A percentile compares a stretch with the other conserved stretches of the same genome.
Evolutionary conservation across 139 green algal genomes (phyloP).

Genomic region (Chlamydomonas sphaeroides): DNA sequence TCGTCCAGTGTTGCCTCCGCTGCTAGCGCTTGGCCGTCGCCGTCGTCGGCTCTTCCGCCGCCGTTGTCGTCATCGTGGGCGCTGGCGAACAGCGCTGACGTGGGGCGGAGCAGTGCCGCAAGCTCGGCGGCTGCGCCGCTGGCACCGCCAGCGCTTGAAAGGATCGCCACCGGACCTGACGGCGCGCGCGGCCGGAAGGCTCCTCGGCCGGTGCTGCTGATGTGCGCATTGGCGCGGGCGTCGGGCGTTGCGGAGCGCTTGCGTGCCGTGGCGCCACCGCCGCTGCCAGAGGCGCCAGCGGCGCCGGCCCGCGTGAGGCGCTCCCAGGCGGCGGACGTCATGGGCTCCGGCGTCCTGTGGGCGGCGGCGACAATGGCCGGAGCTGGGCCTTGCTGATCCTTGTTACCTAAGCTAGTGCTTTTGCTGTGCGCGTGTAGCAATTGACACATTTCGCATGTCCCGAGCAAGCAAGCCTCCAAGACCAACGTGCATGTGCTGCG

Average conservation of each 20-base stretch:
- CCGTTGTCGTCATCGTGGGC: too few relatives aligned
- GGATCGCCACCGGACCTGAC: too few relatives aligned
- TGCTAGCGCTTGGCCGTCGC: neutral
- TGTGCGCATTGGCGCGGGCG: neutral
- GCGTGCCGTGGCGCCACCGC: neutral
- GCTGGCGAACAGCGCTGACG: neutral
- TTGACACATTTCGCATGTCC: too few relatives aligned
- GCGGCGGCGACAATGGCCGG: too few relatives aligned
- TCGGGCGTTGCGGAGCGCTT: neutral
- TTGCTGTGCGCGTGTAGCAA: too few relatives aligned
- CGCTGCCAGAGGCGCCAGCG: neutral
- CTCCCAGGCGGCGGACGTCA: neutral
- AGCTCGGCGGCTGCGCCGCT: neutral
- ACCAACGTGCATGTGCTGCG: too few relatives aligned
- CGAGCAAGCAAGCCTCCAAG: too few relatives aligned
- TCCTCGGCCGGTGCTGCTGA: constrained; percentile 14
- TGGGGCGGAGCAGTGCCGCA: neutral
- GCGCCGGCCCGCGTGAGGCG: neutral
- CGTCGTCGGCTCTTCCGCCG: neutral
- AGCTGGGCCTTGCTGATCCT: too few relatives aligned
- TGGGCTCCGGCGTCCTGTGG: constrained; percentile 29
- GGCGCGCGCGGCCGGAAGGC: neutral
- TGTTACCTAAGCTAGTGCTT: too few relatives aligned
- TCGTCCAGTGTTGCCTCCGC: neutral
- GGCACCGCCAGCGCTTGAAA: too few relatives aligned